A percentile compares a stretch with the other conserved stretches of the same genome.
These are phyloP conservation scores for Micractinium conductrix DNA, from an alignment of 139 green algal species.

Conservation along the genomic window DNA sequence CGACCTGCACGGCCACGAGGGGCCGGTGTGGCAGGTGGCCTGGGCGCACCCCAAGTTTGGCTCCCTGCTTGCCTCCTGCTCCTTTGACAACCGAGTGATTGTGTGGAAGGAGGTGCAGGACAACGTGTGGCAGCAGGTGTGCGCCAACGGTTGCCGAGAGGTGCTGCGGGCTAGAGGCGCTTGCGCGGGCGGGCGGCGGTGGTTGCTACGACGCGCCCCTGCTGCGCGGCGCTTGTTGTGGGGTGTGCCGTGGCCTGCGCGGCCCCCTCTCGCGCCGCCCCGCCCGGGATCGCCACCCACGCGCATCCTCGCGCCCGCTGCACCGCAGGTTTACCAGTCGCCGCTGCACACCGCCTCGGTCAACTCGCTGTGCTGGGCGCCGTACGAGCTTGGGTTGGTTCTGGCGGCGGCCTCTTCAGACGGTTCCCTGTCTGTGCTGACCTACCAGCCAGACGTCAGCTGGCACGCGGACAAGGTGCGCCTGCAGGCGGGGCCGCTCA, in stretches of 20 bases:
- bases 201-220: not conserved
- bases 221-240: too few species aligned
- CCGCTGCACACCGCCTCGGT: slow-evolving; percentile 81
- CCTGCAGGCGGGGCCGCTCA: not conserved
- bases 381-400: slow-evolving; percentile 90
- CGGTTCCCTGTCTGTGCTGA: slow-evolving; percentile 82
- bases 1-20: slow-evolving; percentile 92
- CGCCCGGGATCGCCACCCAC: not conserved
- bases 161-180: too few species aligned
- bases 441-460: slow-evolving; percentile 63
- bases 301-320: too few species aligned
- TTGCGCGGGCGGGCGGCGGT: not conserved
- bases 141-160: too few species aligned
- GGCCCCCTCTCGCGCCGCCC: too few species aligned
- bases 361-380: slow-evolving; percentile 94
- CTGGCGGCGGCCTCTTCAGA: slow-evolving; percentile 93
- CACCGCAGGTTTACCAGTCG: slow-evolving; percentile 54
- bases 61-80: slow-evolving; percentile 88
- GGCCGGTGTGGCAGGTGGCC: slow-evolving; percentile 83
- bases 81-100: slow-evolving; percentile 93
- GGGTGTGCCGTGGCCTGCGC: too few species aligned
- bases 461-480: slow-evolving; percentile 72
- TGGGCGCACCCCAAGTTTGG: slow-evolving; percentile 98
- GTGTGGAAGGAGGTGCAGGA: slow-evolving; percentile 91
- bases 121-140: slow-evolving; percentile 75